Evolutionary conservation across 177 flowering plant genomes (phyloP), one percentile per base, ranked within the genome.

Genomic region (Tripterygium wilfordii): DNA sequence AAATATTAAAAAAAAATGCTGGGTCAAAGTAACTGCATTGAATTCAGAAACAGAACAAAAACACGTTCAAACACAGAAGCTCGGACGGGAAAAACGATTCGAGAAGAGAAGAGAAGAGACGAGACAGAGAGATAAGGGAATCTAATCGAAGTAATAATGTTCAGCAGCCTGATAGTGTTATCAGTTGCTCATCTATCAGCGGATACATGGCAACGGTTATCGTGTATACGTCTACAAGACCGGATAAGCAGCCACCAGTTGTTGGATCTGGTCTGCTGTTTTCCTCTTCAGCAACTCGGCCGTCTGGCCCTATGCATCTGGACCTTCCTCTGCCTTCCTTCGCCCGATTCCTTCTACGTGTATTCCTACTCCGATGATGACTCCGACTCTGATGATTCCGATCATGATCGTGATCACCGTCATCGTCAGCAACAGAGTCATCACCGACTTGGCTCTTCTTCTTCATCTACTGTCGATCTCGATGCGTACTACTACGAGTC

Each of bases 231-330:
- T 3, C 7, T 22, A 0, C 10, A 1, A 10, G 64, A 66, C n/a
- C 56, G 51, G 2, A 9, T 68, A 0, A 53, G 45, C 56, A 60
- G 57, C 36, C 49, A 59, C 3, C 71, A 72, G 63, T 40, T 72
- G 17, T 12, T 71, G 10, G 63, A 71, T 42, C 67, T 72, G 9
- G 17, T 72, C 40, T 56, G 39, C 46, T 60, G 74, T 31, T 60
- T 68, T 45, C 77, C 77, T 18, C 36, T 73, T 30, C 66, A 65
- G 12, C 66, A 65, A 14, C 45, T 72, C 16, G 62, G 69, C 16
- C 64, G 58, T 16, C 24, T 73, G 35, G 63, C 63, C n/a, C 62
- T 69, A 37, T 66, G 62, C 39, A 28, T 73, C 23, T 66, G 74
- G 64, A 54, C 66, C 20, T 69, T 57, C 51, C 51, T 70, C 39